Evolutionary conservation across 352 stramenopile genomes (phyloP).

Genomic region (Globisporangium nunn): DNA sequence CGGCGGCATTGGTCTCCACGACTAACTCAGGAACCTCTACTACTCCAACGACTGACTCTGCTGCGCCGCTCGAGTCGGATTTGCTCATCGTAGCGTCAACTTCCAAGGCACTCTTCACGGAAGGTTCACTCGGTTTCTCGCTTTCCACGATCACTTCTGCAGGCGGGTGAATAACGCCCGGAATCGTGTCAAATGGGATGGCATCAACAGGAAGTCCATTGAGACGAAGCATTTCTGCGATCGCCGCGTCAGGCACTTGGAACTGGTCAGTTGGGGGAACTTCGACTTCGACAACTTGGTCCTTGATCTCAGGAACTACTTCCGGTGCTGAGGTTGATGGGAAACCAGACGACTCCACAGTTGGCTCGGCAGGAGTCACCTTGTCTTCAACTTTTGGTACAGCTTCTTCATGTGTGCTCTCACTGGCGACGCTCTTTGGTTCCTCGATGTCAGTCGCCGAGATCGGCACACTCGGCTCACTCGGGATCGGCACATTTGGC

Average conservation of each 20-base stretch:
- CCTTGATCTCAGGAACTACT: background rate
- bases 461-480: background rate
- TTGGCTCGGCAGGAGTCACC: background rate
- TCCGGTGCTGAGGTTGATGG: background rate
- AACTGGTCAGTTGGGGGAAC: conserved; percentile 5
- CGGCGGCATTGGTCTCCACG: too few relatives aligned
- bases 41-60: background rate
- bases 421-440: background rate
- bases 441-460: background rate
- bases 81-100: background rate
- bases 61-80: background rate
- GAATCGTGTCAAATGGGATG: background rate
- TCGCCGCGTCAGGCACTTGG: conserved; percentile 1
- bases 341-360: background rate
- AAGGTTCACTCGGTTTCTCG: background rate
- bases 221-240: conserved; percentile 9
- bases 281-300: conserved; percentile 5
- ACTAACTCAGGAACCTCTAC: background rate
- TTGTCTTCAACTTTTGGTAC: background rate
- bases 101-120: background rate
- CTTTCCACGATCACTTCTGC: background rate
- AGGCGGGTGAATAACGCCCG: background rate
- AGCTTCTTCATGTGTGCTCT: background rate
- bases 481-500: background rate
- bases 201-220: conserved; percentile 2